Conservation (phyloP, 2,329 filamentous ascomycete species). For the Fusarium duplospermum region DNA sequence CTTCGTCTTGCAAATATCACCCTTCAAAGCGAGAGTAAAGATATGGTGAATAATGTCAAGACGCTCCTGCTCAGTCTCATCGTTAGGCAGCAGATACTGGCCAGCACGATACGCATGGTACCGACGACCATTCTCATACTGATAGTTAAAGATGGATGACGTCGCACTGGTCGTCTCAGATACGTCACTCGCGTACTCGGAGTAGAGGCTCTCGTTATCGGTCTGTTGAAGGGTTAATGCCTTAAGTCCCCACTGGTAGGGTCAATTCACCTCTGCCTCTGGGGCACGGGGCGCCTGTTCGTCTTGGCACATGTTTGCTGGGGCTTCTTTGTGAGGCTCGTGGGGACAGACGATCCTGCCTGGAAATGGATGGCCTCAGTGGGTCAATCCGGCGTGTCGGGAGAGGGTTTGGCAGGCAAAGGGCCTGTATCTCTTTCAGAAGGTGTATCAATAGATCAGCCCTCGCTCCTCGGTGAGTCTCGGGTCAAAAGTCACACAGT, state of each 20-base stretch:
- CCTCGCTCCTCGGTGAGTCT: background rate
- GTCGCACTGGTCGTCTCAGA: constrained; percentile 38
- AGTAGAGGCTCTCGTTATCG: constrained; percentile 24
- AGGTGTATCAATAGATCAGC: background rate
- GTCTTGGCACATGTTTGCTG: constrained; percentile 2
- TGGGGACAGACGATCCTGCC: background rate
- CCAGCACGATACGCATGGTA: constrained; percentile 54
- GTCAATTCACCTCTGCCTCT: constrained; percentile 2
- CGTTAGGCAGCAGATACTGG: constrained; percentile 42
- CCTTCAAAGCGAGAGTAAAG: constrained; percentile 58
- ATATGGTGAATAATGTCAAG: constrained; percentile 66
- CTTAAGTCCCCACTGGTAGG: background rate
- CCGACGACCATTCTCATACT: constrained; percentile 53
- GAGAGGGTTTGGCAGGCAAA: background rate
- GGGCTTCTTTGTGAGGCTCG: background rate
- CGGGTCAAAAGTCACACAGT: background rate
- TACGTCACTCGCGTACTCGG: constrained; percentile 34
- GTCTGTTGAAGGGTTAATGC: background rate
- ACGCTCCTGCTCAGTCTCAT: constrained; percentile 59
- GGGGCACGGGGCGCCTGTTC: constrained; percentile 2
- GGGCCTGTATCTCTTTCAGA: background rate
- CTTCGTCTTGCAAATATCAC: constrained; percentile 49
- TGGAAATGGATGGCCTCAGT: background rate
- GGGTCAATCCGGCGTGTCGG: background rate
- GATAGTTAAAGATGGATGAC: constrained; percentile 50